These are phyloP conservation scores for Leccinum subgranulosum DNA, from an alignment of 768 basidiomycete species.

Conservation along the genomic window DNA sequence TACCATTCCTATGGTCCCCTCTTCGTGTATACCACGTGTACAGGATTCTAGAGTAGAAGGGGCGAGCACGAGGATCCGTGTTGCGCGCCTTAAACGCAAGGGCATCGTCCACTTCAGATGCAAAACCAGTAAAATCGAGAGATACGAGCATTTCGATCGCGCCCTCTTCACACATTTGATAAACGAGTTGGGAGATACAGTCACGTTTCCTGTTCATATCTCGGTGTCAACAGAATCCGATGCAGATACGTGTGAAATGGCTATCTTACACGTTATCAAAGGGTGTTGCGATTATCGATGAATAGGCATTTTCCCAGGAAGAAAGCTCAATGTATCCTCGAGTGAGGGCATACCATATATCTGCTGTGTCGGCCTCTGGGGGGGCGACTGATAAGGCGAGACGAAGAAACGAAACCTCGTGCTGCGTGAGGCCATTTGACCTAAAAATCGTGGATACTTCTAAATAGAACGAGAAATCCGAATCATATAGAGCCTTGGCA, in stretches of 20 bases:
- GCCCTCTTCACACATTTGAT: slow-evolving; percentile 90
- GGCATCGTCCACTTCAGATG: slow-evolving; percentile 83
- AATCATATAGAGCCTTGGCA: slow-evolving; percentile 49
- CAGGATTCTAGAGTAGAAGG: slow-evolving; percentile 87
- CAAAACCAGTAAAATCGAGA: slow-evolving; percentile 81
- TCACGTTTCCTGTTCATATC: slow-evolving; percentile 65
- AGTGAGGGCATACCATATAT: slow-evolving; percentile 80
- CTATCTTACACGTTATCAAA: slow-evolving; percentile 73
- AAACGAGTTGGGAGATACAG: slow-evolving; percentile 76
- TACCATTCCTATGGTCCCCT: slow-evolving; percentile 91
- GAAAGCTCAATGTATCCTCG: slow-evolving; percentile 70
- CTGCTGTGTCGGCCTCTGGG: slow-evolving; percentile 48
- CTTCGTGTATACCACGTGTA: slow-evolving; percentile 89
- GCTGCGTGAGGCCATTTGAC: slow-evolving; percentile 45
- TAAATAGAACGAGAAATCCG: slow-evolving; percentile 71
- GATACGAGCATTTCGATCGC: slow-evolving; percentile 74
- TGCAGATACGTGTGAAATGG: slow-evolving; percentile 5
- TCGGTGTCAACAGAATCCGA: slow-evolving; percentile 5
- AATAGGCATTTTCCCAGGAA: slow-evolving; percentile 86
- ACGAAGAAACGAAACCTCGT: slow-evolving; percentile 74
- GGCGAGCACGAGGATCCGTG: slow-evolving; percentile 80
- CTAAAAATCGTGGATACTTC: slow-evolving; percentile 78
- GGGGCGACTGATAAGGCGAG: slow-evolving; percentile 74
- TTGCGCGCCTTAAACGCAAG: slow-evolving; percentile 93
- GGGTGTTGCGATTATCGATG: slow-evolving; percentile 68